Base-by-base conservation (phyloP, 805 yeast species). In the Yamadazyma laniorum region DNA sequence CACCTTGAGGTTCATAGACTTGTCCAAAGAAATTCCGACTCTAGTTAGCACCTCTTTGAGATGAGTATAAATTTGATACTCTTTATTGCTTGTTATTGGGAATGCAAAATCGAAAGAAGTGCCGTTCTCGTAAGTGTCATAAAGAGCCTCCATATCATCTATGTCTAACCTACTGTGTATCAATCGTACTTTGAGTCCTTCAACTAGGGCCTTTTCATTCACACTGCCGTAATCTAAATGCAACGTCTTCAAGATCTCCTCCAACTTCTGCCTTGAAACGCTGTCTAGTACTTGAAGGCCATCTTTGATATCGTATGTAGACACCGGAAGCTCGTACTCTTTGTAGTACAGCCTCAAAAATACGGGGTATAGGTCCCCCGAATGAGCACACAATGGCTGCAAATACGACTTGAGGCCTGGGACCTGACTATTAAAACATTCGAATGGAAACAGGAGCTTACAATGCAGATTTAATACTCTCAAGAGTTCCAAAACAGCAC, bases 11-110 rank as follows among this genome's bases (percentile, higher is more conserved):
- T 43, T 43, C 6, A 39, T 30, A 4, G 40, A 29, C 11, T 39
- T 42, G 15, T 40, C 45, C 18, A 45, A 28, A 6, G 52, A 46
- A 3, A 53, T 49, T 13, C 43, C 32, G 4, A 59, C 25, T 35
- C 63, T 34, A 1, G 45, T 31, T 18, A 61, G 30, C 2, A 58
- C 58, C 13, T 34, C 43, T 3, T 25, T 9, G 3, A 56, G 27
- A 35, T 56, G 59, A 3, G 13, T 37, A 12, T 37, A 43, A 2
- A 50, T 21, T 6, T 32, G 37, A n/a, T 12, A 30, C 5, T 17
- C 18, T 3, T 9, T 5, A 3, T 16, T 6, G 8, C 8, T 11
- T 11, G 9, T 8, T 6, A 25, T n/a, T 3, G 49, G 43, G 7
- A 39, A 18, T 9, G 18, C 16, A 18, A 31, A 42, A 5, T 18